Evolutionary conservation across 2,329 filamentous ascomycete species (phyloP), one percentile per base, ranked within the genome.

Genomic region (Helotiales sp.): DNA sequence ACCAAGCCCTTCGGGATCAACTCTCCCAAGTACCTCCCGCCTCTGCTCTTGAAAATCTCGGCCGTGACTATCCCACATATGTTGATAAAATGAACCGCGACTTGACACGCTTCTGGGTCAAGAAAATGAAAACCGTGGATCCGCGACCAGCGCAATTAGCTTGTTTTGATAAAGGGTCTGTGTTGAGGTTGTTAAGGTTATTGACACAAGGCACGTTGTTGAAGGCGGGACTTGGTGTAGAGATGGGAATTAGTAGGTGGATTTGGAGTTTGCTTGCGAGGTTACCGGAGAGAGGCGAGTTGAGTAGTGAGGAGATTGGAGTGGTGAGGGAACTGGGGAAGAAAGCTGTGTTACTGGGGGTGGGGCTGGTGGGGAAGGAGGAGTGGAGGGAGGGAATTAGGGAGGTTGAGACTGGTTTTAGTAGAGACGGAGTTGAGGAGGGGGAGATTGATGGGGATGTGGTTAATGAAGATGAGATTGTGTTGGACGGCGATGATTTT

Each of bases 231-330:
- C n/a, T 82, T 24, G 83, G 85, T 32, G 81, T 93, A 32, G 83
- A 87, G 28, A 85, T 87, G 73, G 86, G 89, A 57, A 88, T 92
- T 4, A 93, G 93, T 67, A 85, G 88, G 17, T 98, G 95, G 95
- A 82, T 92, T 3, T 97, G 93, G 94, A 89, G 91, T 0, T 79
- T 97, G 65, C 82, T 97, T 52, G 93, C 91, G 2, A 86, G 89
- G 65, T 84, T 95, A 66, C 89, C 91, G 0, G 91, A 92, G 40
- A 81, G 87, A 10, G 93, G 93, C 1, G 89, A 92, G 77, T 81
- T 97, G 77, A 87, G 88, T 68, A 91, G 92, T 70, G 86, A 88
- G 50, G 91, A 96, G 75, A 87, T 97, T 34, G 90, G 89, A 5
- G 87, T 89, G 74, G 82, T 97, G 30, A 85, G 95, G 60, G 92